Conservation (phyloP, 768 basidiomycete species). For the Crepidotus variabilis region DNA sequence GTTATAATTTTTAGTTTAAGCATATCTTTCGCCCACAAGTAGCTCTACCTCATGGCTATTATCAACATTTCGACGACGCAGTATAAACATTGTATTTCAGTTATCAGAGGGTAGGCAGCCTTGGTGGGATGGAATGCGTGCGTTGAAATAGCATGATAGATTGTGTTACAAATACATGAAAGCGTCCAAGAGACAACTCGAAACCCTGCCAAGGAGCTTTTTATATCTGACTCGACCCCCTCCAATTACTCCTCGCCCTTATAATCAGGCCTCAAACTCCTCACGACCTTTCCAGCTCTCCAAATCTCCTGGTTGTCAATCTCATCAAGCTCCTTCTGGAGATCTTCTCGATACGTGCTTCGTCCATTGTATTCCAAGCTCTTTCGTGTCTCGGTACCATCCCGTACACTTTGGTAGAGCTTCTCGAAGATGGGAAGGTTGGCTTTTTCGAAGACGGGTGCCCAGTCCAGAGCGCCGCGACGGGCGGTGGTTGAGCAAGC, state of each 20-base stretch:
- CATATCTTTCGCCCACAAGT: no score
- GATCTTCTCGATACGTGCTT: constrained; percentile 87
- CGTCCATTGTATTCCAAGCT: constrained; percentile 95
- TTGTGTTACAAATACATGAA: no score
- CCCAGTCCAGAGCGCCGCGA: constrained; percentile 99
- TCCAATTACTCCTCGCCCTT: constrained; percentile 56
- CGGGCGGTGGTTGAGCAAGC: constrained; percentile 99
- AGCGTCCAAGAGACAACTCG: no score
- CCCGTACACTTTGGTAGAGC: constrained; percentile 90
- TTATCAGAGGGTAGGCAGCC: no score
- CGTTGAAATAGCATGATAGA: no score
- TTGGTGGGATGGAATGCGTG: no score
- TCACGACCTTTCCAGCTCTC: constrained; percentile 94
- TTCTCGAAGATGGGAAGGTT: constrained; percentile 93
- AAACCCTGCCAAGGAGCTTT: no score
- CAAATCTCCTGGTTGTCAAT: constrained; percentile 99
- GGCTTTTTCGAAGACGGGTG: constrained; percentile 91
- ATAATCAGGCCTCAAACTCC: constrained; percentile 83
- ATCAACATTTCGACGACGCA: no score
- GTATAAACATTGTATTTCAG: no score
- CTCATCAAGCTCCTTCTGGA: constrained; percentile 87
- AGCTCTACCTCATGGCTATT: no score
- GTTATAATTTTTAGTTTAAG: no score
- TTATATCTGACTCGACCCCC: background rate
- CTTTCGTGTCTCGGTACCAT: constrained; percentile 97